Evolutionary conservation across 1,284 basidiomycete species (phyloP), one percentile per base, ranked within the genome.

Genomic region (Malassezia globosa): DNA sequence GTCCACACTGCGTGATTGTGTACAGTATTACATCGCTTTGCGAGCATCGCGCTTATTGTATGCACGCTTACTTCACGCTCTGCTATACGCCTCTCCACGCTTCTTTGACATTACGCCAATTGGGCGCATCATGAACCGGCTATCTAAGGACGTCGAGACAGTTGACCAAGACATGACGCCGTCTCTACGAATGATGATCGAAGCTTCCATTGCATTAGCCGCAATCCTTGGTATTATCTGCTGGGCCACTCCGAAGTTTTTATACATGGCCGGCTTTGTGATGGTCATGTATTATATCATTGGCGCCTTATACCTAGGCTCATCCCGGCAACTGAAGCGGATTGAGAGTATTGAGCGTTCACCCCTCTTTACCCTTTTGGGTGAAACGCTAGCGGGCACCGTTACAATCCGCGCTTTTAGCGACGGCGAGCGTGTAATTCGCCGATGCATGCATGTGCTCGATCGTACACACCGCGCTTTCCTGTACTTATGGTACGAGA

Each of bases 341-440:
- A 54, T 60, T 40, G 60, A 64, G 37, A 55, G 55, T 18, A 51
- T 56, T 7, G 42, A 45, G 31, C 56, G 60, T 31, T 60, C 58
- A 42, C 61, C 61, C 4, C 45, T 62, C 21, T 58, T 53, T 29
- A 61, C 60, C n/a, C 47, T 60, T 5, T 25, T 56, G 33, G 51
- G 54, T 55, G 85, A 88, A 61, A 74, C 86, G 4, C 74, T 87
- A 34, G 77, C 76, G 37, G 84, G 85, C 24, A 82, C 87, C 38
- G 74, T 84, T 34, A 83, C 83, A 8, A 84, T 90, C 23, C 80
- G 87, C 44, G 87, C 87, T 0, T 92, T 87, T 73, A 82, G 82
- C 4, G 83, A 80, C 1, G 74, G 75, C 33, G 76, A 79, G n/a
- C 89, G 92, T 75, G 76, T 88, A 60, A 56, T 65, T 25, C 60